Conservation (phyloP, 2,329 filamentous ascomycete species). For the Colletotrichum tabaci region DNA sequence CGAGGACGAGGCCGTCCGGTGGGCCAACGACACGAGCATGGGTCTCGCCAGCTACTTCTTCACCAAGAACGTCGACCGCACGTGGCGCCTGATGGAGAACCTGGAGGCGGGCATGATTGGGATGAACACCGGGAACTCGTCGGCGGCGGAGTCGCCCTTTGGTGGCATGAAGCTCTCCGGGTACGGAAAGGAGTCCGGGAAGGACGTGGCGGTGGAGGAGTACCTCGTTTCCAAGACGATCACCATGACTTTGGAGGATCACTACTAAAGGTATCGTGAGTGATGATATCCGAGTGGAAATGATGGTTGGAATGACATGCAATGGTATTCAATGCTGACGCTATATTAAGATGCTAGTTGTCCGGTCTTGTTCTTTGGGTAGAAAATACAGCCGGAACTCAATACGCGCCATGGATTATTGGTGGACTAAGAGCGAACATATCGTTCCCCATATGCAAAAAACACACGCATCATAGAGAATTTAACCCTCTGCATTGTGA, state of each 20-base stretch:
- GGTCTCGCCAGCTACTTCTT: constrained; percentile 85
- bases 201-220: constrained; percentile 63
- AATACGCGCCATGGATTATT: too few relatives aligned
- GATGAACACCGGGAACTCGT: constrained; percentile 44
- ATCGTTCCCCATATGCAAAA: too few relatives aligned
- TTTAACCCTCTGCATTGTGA: constrained; percentile 7
- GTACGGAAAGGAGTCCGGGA: constrained; percentile 63
- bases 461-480: neutral
- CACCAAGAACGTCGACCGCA: constrained; percentile 60
- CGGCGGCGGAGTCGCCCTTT: constrained; percentile 61
- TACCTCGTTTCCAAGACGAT: constrained; percentile 63
- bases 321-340: neutral
- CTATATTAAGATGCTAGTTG: neutral
- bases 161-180: constrained; percentile 65
- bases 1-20: constrained; percentile 79
- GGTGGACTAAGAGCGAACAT: neutral
- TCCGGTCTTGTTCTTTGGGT: neutral
- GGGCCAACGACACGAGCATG: constrained; percentile 78
- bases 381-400: constrained; percentile 1
- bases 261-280: constrained; percentile 47
- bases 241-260: constrained; percentile 58
- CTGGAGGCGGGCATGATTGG: constrained; percentile 79
- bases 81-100: constrained; percentile 60
- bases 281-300: too few relatives aligned
- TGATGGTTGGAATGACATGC: neutral